These are phyloP conservation scores for Eucalyptus shirleyi DNA, from an alignment of 345 rosid genomes.

Conservation along the genomic window DNA sequence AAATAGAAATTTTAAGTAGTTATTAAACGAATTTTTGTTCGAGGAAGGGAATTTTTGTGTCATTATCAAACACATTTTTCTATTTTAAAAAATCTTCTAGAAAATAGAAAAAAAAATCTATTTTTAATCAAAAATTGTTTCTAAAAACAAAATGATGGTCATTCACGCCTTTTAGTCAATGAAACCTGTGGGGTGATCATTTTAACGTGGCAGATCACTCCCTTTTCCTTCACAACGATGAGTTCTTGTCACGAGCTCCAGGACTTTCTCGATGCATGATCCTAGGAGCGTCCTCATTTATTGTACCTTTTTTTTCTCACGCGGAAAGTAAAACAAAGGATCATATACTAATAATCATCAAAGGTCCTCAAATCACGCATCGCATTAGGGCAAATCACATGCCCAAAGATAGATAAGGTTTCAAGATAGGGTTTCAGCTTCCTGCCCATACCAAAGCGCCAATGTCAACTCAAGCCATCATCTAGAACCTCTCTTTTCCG, in stretches of 20 bases:
- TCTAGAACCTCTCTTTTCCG: background rate
- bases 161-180: background rate
- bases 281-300: background rate
- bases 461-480: background rate
- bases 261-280: background rate
- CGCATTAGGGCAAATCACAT: background rate
- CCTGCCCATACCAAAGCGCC: background rate
- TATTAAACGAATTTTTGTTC: too few relatives aligned
- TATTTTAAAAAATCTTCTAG: too few relatives aligned
- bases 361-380: background rate
- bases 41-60: accelerated
- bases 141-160: too few relatives aligned
- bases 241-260: background rate
- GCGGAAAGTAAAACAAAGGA: background rate
- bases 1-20: too few relatives aligned
- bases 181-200: background rate
- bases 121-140: too few relatives aligned
- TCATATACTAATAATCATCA: background rate
- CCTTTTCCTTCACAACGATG: background rate
- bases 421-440: background rate
- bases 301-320: background rate
- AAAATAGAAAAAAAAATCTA: too few relatives aligned
- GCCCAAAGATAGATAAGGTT: background rate
- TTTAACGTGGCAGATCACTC: background rate
- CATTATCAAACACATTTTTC: too few relatives aligned